Evolutionary conservation across 371 early-diverging fungal genomes (phyloP).

Genomic region (Homolaphlyctis polyrhiza): DNA sequence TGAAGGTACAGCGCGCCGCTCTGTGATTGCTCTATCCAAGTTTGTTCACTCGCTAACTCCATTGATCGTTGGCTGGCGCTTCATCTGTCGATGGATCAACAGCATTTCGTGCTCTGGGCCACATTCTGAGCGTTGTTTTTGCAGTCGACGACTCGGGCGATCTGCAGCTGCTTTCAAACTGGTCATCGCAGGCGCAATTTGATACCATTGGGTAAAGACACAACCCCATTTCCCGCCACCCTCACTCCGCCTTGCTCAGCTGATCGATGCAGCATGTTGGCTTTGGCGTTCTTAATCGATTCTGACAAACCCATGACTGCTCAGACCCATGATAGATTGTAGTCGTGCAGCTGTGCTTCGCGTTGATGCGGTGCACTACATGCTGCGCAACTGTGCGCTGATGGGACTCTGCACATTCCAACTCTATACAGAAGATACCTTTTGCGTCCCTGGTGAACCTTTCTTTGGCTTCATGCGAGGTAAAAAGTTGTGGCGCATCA

Average conservation of each 20-base stretch:
- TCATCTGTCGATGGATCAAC: not conserved
- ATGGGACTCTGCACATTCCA: slow-evolving; percentile 82
- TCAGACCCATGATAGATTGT: slow-evolving; percentile 70
- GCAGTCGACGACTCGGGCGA: slow-evolving; percentile 16
- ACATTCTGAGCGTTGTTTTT: slow-evolving; percentile 56
- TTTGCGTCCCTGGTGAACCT: slow-evolving; percentile 65
- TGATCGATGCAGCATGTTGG: not conserved
- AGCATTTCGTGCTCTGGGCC: slow-evolving; percentile 78
- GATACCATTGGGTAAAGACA: slow-evolving; percentile 56
- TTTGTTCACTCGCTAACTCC: not conserved
- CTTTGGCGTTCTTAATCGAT: not conserved
- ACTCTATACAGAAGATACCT: slow-evolving; percentile 88
- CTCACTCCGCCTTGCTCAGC: not conserved
- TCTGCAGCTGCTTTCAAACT: slow-evolving; percentile 32
- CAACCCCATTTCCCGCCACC: not conserved
- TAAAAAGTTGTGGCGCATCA: no score
- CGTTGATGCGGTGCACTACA: slow-evolving; percentile 51
- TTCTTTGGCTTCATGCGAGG: slow-evolving; percentile 82
- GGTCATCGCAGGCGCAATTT: slow-evolving; percentile 61
- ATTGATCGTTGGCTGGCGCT: no score
- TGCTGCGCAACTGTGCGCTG: slow-evolving; percentile 68
- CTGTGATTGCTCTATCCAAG: not conserved
- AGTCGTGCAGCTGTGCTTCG: slow-evolving; percentile 73
- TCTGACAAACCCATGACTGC: not conserved
- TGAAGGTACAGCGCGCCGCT: slow-evolving; percentile 12